Conservation (phyloP, 352 stramenopile genomes). For the Phytopythium vexans region DNA sequence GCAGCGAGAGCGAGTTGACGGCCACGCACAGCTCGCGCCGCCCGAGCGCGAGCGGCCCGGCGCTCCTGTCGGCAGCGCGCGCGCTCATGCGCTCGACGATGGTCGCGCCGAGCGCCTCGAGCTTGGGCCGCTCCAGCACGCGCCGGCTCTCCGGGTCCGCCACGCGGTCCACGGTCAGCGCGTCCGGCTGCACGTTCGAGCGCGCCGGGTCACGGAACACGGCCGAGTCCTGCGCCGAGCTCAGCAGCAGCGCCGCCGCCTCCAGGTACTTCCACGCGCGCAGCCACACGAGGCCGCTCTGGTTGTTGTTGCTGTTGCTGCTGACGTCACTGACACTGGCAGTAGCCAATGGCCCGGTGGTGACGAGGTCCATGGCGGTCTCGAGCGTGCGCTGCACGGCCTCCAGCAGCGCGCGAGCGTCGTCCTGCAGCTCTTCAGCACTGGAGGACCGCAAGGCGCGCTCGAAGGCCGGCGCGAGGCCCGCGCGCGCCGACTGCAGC, state of each 20-base stretch:
- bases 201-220: conserved; percentile 71
- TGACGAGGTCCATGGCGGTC: conserved; percentile 38
- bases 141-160: conserved; percentile 12
- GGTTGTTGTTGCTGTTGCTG: conserved; percentile 33
- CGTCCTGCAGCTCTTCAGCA: conserved; percentile 1
- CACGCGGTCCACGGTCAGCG: conserved; percentile 53
- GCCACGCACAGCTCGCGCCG: conserved; percentile 56
- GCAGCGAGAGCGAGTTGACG: conserved; percentile 66
- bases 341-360: conserved; percentile 11
- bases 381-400: conserved; percentile 41
- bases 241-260: conserved; percentile 49
- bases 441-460: conserved; percentile 14
- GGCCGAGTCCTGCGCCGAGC: conserved; percentile 43
- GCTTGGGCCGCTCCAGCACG: conserved; percentile 26
- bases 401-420: conserved; percentile 26
- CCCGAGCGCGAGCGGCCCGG: conserved; percentile 16
- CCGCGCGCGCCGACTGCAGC: conserved; percentile 41
- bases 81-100: conserved; percentile 42
- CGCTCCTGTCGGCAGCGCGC: conserved; percentile 17
- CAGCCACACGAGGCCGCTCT: conserved; percentile 51
- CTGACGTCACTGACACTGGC: conserved; percentile 2
- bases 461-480: conserved; percentile 42
- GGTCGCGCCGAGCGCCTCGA: conserved; percentile 38
- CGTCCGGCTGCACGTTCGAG: conserved; percentile 74
- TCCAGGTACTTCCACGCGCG: conserved; percentile 61